These are phyloP conservation scores for Globisporangium okanoganense DNA, from an alignment of 352 stramenopile genomes.

Conservation along the genomic window DNA sequence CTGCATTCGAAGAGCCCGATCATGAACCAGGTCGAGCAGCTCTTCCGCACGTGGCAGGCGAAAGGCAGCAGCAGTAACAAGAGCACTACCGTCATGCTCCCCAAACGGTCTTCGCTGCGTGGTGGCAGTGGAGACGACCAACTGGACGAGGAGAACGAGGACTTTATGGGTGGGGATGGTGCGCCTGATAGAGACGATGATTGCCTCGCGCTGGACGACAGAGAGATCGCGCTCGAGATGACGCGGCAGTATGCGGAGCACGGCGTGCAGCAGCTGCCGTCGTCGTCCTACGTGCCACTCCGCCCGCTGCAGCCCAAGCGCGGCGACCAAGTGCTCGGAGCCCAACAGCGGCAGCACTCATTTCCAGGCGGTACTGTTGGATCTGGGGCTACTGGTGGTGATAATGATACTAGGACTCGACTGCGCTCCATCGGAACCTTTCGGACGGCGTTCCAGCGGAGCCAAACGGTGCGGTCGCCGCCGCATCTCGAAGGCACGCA, in stretches of 20 bases:
- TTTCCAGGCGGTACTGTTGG: neutral
- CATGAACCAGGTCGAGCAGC: constrained; percentile 29
- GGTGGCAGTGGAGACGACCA: neutral
- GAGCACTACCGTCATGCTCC: neutral
- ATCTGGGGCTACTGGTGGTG: neutral
- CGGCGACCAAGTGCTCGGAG: constrained; percentile 26
- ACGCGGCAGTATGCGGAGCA: constrained; percentile 26
- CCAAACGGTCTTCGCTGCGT: constrained; percentile 2
- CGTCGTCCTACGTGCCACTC: constrained; percentile 17
- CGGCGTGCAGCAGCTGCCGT: neutral
- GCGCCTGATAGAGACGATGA: constrained; percentile 8
- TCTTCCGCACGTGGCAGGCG: constrained; percentile 34
- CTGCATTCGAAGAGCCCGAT: constrained; percentile 22
- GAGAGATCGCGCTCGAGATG: constrained; percentile 24
- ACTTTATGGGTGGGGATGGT: constrained; percentile 22
- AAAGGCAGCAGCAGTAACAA: constrained; percentile 13
- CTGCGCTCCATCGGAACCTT: constrained; percentile 27
- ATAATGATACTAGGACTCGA: neutral
- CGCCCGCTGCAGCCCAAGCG: constrained; percentile 25
- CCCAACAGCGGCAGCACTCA: neutral
- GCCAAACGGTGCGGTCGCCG: neutral
- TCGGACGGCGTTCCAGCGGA: constrained; percentile 9
- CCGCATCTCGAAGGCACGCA: constrained; percentile 2
- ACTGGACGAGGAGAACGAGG: constrained; percentile 17
- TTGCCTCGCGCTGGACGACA: constrained; percentile 13